These are phyloP conservation scores for Flaveria brownii DNA, from an alignment of 129 eudicot genomes.

Conservation along the genomic window DNA sequence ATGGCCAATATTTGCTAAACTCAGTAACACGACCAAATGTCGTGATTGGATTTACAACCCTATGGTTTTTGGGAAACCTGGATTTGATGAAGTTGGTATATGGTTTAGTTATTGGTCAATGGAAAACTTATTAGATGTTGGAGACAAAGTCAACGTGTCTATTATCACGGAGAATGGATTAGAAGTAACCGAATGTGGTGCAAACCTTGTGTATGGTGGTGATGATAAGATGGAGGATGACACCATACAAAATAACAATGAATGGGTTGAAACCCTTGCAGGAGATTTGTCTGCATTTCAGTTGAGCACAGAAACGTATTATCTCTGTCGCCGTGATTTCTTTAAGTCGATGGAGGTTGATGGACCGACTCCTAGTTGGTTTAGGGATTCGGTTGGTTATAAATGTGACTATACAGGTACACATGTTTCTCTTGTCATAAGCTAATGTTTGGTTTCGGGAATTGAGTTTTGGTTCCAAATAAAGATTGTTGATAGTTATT, in stretches of 20 bases:
- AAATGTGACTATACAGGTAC: not conserved
- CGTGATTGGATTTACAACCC: slow-evolving; percentile 1
- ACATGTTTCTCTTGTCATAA: not conserved
- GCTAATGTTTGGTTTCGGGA: not conserved
- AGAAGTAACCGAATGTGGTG: slow-evolving; percentile 1
- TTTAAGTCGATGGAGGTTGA: slow-evolving; percentile 11
- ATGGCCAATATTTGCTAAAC: slow-evolving; percentile 8
- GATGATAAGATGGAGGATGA: not conserved
- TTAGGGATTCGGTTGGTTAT: slow-evolving; percentile 1
- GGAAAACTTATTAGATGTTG: not conserved
- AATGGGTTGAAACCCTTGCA: not conserved
- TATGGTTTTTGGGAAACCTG: not conserved
- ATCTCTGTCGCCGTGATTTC: slow-evolving; percentile 9
- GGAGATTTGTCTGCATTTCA: slow-evolving; percentile 6
- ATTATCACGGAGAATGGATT: not conserved
- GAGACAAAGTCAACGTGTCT: not conserved
- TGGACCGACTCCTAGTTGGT: slow-evolving; percentile 2
- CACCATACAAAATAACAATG: not conserved
- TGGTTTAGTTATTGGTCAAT: slow-evolving; percentile 15
- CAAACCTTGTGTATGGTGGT: not conserved
- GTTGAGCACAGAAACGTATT: not conserved
- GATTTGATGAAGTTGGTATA: not conserved
- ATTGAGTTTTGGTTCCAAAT: not conserved
- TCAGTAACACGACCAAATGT: slow-evolving; percentile 5
- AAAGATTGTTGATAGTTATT: not conserved